These are phyloP conservation scores for Malus orientalis DNA, from an alignment of 306 rosid species.

Conservation along the genomic window DNA sequence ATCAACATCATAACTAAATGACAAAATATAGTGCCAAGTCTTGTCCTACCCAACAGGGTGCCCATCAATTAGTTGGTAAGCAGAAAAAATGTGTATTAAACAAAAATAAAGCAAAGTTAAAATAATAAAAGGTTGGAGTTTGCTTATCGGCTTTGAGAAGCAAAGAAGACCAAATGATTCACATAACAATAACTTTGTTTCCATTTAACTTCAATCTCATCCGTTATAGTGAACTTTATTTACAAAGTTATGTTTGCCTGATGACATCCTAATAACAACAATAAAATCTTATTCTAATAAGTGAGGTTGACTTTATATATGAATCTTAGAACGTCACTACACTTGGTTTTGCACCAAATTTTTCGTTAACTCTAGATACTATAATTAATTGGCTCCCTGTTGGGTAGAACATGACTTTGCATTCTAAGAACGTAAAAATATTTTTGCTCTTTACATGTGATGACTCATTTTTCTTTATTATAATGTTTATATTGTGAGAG, in stretches of 20 bases:
- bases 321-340: accelerated
- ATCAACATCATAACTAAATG: conserved; percentile 11
- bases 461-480: background rate
- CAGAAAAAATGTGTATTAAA: background rate
- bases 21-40: conserved; percentile 1
- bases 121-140: background rate
- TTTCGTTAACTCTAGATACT: too few relatives aligned
- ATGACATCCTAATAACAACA: background rate
- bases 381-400: too few relatives aligned
- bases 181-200: background rate
- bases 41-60: background rate
- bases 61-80: background rate
- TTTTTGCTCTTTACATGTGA: background rate
- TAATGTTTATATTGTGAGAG: background rate
- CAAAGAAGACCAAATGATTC: background rate
- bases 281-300: too few relatives aligned
- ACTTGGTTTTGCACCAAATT: accelerated
- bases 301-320: too few relatives aligned
- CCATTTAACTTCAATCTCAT: background rate
- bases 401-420: too few relatives aligned
- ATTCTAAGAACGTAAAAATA: background rate
- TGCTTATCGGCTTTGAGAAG: background rate
- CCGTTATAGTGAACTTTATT: too few relatives aligned
- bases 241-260: background rate
- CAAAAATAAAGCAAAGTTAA: background rate